phyloP scores from a whole-genome alignment of 2,329 filamentous ascomycete species.

The Volutella citrinella region DNA sequence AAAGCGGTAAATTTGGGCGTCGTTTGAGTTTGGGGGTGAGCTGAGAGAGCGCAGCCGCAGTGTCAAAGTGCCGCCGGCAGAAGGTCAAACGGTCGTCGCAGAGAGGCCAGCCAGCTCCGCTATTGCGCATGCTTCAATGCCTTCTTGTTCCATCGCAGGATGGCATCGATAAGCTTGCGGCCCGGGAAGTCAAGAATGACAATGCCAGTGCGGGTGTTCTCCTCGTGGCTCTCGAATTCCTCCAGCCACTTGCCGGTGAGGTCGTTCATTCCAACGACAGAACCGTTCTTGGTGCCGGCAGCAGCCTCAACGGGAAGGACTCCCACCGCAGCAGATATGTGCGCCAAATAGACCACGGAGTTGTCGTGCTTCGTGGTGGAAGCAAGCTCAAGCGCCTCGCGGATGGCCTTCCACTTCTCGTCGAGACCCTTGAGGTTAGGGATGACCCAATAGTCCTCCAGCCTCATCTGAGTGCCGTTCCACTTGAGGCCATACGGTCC shows the following conservation, averaged over 20 bases:
- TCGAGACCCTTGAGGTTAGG: constrained; percentile 39
- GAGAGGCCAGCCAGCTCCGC: no score
- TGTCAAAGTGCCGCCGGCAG: no score
- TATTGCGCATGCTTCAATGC: constrained; percentile 13
- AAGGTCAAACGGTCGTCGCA: no score
- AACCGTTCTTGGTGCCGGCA: constrained; percentile 41
- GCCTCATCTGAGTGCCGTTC: constrained; percentile 41
- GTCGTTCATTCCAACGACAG: constrained; percentile 47
- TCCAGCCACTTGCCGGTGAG: constrained; percentile 44
- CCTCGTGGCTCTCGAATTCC: constrained; percentile 23
- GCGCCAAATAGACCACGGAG: constrained; percentile 40
- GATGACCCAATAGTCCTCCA: constrained; percentile 48
- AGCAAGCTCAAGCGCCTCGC: constrained; percentile 37
- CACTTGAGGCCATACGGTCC: constrained; percentile 42
- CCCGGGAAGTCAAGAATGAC: constrained; percentile 50
- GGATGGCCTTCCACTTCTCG: constrained; percentile 46
- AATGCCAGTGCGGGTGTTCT: constrained; percentile 37
- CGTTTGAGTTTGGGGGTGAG: no score
- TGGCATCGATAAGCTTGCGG: constrained; percentile 37
- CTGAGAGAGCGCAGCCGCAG: no score
- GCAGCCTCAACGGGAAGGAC: constrained; percentile 49
- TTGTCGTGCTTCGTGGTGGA: constrained; percentile 32
- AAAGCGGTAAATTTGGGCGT: no score
- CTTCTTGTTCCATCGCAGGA: constrained; percentile 39
- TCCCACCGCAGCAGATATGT: constrained; percentile 46